phyloP scores from a whole-genome alignment of 768 basidiomycete genomes.

The Trametes sanguinea region DNA sequence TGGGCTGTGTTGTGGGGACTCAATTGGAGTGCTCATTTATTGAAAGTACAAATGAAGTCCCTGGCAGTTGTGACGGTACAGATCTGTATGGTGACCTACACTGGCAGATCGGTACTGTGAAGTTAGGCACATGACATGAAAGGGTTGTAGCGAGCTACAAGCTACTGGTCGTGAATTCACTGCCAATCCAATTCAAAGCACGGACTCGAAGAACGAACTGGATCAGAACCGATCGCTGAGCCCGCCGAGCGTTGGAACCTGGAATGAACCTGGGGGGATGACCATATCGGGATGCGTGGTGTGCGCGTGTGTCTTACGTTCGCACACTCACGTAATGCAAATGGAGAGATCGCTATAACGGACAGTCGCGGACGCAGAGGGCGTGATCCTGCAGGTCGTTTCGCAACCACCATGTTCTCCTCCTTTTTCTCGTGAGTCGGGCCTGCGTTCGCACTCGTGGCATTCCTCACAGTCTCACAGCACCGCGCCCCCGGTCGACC shows the following conservation, averaged over 20 bases:
- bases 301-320: background rate
- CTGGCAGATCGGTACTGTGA: too few species aligned
- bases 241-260: background rate
- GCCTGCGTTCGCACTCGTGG: background rate
- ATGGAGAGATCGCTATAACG: slow-evolving; percentile 4
- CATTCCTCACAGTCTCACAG: slow-evolving; percentile 35
- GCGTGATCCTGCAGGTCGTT: slow-evolving; percentile 1
- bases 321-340: slow-evolving; percentile 2
- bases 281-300: slow-evolving; percentile 6
- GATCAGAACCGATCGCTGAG: too few species aligned
- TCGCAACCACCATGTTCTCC: slow-evolving; percentile 64
- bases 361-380: background rate
- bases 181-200: too few species aligned
- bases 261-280: background rate
- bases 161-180: too few species aligned
- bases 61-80: too few species aligned
- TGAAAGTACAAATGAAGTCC: too few species aligned
- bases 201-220: too few species aligned
- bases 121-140: too few species aligned
- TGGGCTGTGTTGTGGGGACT: too few species aligned
- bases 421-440: slow-evolving; percentile 76
- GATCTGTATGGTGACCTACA: too few species aligned
- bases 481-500: slow-evolving; percentile 58
- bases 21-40: too few species aligned
- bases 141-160: too few species aligned